phyloP scores from a whole-genome alignment of 768 basidiomycete genomes.

The Trametopsis cervina region DNA sequence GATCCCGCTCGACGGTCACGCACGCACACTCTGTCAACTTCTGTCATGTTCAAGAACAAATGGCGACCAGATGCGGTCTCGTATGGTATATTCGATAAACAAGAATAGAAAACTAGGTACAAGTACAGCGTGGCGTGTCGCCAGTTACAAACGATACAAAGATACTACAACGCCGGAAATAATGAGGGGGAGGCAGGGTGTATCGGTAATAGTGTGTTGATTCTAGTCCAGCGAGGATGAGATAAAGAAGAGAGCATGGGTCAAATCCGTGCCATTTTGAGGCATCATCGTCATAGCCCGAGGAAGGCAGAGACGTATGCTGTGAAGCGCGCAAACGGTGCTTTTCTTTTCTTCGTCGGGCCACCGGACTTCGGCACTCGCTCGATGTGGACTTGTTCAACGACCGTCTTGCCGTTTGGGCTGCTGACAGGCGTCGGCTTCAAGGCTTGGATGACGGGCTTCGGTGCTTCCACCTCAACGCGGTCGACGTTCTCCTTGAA shows the following conservation, averaged over 20 bases:
- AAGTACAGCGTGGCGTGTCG: not conserved
- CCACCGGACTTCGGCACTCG: conserved; percentile 2
- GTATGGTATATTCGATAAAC: no score
- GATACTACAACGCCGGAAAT: not conserved
- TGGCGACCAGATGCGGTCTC: no score
- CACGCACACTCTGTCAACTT: no score
- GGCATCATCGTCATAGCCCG: conserved; percentile 19
- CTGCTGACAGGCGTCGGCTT: not conserved
- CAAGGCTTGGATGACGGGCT: conserved; percentile 3
- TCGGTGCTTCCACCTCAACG: conserved; percentile 5
- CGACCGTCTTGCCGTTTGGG: not conserved
- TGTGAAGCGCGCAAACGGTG: conserved; percentile 20
- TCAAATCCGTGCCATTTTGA: no score
- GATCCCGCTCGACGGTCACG: no score
- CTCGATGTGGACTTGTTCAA: no score
- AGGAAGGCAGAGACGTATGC: conserved; percentile 23
- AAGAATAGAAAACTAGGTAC: no score
- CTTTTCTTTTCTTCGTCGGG: conserved; percentile 17
- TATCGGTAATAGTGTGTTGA: not conserved
- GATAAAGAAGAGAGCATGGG: not conserved
- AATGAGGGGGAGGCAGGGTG: not conserved
- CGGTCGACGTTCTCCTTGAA: conserved; percentile 27
- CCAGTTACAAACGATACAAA: not conserved
- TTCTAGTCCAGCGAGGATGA: conserved; percentile 2
- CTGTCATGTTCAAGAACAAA: no score